A percentile compares a stretch with the other conserved stretches of the same genome.
Conservation (phyloP, 129 eudicot genomes). For the Centaurea solstitialis region DNA sequence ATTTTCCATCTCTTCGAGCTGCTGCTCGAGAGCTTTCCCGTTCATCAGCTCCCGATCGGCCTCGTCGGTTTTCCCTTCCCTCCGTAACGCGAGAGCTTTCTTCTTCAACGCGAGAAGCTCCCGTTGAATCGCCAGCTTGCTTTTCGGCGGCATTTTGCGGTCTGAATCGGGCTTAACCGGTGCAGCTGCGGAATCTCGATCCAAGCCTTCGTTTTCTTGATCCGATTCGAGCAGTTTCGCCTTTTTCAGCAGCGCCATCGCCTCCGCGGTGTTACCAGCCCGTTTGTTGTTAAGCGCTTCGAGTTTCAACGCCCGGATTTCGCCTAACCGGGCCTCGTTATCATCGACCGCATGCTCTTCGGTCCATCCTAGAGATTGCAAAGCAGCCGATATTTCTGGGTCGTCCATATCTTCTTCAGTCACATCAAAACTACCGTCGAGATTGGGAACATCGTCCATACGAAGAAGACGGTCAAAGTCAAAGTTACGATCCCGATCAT, state of each 20-base stretch:
- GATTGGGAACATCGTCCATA: constrained; percentile 47
- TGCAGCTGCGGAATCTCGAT: not conserved
- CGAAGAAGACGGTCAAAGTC: constrained; percentile 48
- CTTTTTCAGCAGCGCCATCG: constrained; percentile 58
- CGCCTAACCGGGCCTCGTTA: constrained; percentile 39
- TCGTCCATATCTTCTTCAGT: constrained; percentile 83
- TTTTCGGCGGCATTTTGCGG: constrained; percentile 49
- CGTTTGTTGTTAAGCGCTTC: constrained; percentile 70
- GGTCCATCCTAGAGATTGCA: constrained; percentile 90
- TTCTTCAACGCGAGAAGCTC: constrained; percentile 86
- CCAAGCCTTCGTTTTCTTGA: constrained; percentile 16
- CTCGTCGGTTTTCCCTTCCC: constrained; percentile 80
- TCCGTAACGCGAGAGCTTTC: constrained; percentile 80
- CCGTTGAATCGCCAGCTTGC: constrained; percentile 61
- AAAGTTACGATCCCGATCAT: constrained; percentile 36
- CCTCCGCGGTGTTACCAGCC: constrained; percentile 72
- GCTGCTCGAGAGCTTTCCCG: constrained; percentile 83
- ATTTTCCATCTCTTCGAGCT: constrained; percentile 71
- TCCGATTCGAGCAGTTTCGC: constrained; percentile 69
- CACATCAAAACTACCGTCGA: constrained; percentile 64
- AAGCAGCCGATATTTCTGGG: constrained; percentile 78
- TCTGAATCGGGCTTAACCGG: constrained; percentile 15
- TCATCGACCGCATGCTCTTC: constrained; percentile 53
- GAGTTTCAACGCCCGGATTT: constrained; percentile 65
- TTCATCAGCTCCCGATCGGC: constrained; percentile 81